Evolutionary conservation across 2,329 filamentous ascomycete species (phyloP), one percentile per base, ranked within the genome.

Genomic region (Hymenotorrendiella dingleyae): DNA sequence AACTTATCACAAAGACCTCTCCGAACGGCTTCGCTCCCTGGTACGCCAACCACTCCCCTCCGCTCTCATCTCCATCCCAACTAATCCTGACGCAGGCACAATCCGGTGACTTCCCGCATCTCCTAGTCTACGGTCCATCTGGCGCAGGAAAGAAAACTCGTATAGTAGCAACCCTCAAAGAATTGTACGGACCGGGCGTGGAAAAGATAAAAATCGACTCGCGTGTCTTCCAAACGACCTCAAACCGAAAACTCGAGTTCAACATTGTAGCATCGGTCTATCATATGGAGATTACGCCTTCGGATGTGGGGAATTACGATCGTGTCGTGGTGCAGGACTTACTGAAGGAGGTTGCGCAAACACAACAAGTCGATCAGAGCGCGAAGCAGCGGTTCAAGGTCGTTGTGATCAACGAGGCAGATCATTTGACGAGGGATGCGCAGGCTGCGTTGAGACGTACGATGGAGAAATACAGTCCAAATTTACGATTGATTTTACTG

Each of bases 131-230:
- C 62, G 93, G 93, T 0, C 93, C 93, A 1, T 96, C 91, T 0
- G 93, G 93, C 24, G 93, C 93, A 4, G 93, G 93, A 54, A 98
- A 98, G 67, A 98, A 98, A 68, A 98, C 93, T 1, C 83, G 93
- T 32, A 94, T 97, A 54, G 88, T 96, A 14, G 90, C 93, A 12
- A 97, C 91, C 0, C 71, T 98, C 3, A 94, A 95, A 64, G 91
- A 96, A 61, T 76, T 98, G 6, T 98, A 93, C 65, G 93, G 93
- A 0, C 83, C 91, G 0, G 91, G 93, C 32, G 93, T 95, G n/a
- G 94, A 98, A 62, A 97, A 96, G 74, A 98, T 98, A 74, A 97
- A 97, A 71, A 97, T 98, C 67, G 93, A 98, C 62, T 87, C 89
- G 10, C 86, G 93, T 52, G 85, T 96, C 46, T 98, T 98, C 70